Conservation (phyloP, 2,329 filamentous ascomycete genomes). For the Aspergillus arachidicola region DNA sequence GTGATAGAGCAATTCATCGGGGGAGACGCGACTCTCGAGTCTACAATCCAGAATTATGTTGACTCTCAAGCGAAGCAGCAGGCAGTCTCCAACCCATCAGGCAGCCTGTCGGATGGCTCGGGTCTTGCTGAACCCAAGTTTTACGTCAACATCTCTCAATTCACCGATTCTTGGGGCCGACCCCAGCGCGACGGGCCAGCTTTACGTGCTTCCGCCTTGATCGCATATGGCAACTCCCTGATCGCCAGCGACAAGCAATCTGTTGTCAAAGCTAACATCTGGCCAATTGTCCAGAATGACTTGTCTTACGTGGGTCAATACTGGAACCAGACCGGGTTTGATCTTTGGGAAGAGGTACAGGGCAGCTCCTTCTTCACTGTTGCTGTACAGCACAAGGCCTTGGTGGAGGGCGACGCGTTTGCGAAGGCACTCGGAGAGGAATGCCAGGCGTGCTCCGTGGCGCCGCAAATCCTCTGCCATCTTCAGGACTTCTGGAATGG, state of each 20-base stretch:
- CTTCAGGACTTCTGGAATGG: constrained; percentile 72
- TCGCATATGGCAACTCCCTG: constrained; percentile 73
- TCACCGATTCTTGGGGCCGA: constrained; percentile 68
- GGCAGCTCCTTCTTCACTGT: constrained; percentile 78
- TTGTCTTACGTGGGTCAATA: constrained; percentile 63
- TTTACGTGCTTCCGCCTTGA: constrained; percentile 71
- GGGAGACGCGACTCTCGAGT: constrained; percentile 61
- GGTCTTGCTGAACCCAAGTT: constrained; percentile 73
- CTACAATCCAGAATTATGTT: constrained; percentile 67
- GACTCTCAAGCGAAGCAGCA: constrained; percentile 66
- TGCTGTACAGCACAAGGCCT: constrained; percentile 65
- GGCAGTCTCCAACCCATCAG: constrained; percentile 68
- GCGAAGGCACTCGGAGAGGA: constrained; percentile 63
- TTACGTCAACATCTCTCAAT: constrained; percentile 63
- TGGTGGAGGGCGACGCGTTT: constrained; percentile 61
- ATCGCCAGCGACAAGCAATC: constrained; percentile 58
- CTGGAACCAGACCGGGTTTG: constrained; percentile 60
- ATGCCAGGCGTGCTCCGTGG: constrained; percentile 62
- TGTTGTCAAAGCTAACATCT: constrained; percentile 59
- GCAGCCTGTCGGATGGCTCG: constrained; percentile 47
- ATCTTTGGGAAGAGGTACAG: constrained; percentile 79
- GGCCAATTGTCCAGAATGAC: constrained; percentile 75
- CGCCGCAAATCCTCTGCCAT: constrained; percentile 71
- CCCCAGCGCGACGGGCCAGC: constrained; percentile 78
- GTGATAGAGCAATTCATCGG: constrained; percentile 67